Base-by-base conservation (phyloP, 2,329 filamentous ascomycete species). In the Ampelomyces quisqualis region DNA sequence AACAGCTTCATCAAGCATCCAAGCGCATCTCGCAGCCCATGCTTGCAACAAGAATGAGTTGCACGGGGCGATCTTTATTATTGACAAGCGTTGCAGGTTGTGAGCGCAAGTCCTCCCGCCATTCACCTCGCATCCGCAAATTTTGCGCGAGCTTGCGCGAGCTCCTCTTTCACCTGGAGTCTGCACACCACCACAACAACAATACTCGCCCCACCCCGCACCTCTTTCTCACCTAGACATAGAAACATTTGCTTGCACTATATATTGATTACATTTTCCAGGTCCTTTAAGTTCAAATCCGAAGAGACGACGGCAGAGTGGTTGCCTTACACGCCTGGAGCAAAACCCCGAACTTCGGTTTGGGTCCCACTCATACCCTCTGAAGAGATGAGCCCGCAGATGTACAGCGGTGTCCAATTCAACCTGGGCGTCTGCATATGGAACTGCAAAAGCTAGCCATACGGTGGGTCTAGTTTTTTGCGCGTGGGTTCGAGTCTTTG, bases 381-480 rank as follows among this genome's bases (percentile, higher is more conserved):
- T 11, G 11, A 21, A 21, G 17, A 19, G 5, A 7, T 34, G 23
- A 39, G 35, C 41, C 35, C 26, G 26, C 20, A 22, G 34, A 29
- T 28, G 24, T 13, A 23, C 29, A 34, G 21, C 30, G 24, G 33
- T 20, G 30, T 19, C 24, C 19, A n/a, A n/a, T 20, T 21, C 30
- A 15, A 10, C n/a, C 13, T 10, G 26, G 37, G 3, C 33, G 14
- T 23, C 22, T 22, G 32, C 32, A 30, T 22, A 40, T 29, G 21
- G 38, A 22, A 30, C 18, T 26, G 14, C 21, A 19, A 36, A 40
- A 26, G 31, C 21, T 40, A 34, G 38, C 31, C 31, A 40, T 35
- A 41, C 24, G 32, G 31, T 41, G 32, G 38, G 38, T 33, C 32
- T 28, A 27, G 32, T 15, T 29, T 35, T 41, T 34, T 38, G 18